phyloP scores from a whole-genome alignment of 352 stramenopile species.

The Pythium utonaiense region DNA sequence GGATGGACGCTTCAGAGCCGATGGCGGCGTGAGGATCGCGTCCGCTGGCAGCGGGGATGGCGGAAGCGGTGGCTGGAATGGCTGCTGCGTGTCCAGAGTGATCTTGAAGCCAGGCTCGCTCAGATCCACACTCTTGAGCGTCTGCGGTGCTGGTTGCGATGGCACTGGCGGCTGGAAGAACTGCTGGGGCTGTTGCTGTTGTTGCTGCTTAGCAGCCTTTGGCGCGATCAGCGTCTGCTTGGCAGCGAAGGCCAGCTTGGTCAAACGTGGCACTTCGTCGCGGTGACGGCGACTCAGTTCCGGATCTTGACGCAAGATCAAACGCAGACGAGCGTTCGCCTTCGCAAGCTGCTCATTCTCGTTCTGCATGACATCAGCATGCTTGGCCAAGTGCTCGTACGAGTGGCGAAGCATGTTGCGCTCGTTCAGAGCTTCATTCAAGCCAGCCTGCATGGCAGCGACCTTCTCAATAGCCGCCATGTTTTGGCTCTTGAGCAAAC shows the following conservation, averaged over 20 bases:
- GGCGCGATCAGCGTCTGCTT: constrained; percentile 53
- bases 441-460: constrained; percentile 64
- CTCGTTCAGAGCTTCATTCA: constrained; percentile 71
- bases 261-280: constrained; percentile 79
- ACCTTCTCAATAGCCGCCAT: constrained; percentile 81
- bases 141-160: constrained; percentile 12
- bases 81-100: constrained; percentile 39
- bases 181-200: constrained; percentile 18
- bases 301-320: constrained; percentile 82
- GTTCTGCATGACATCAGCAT: constrained; percentile 73
- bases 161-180: constrained; percentile 9
- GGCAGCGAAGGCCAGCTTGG: constrained; percentile 68
- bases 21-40: constrained; percentile 22
- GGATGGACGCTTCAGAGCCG: constrained; percentile 53
- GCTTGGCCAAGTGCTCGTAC: constrained; percentile 65
- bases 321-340: constrained; percentile 73
- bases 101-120: constrained; percentile 23
- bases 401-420: constrained; percentile 70
- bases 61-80: constrained; percentile 19
- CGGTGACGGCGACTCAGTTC: constrained; percentile 82
- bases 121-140: constrained; percentile 18
- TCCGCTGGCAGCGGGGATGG: constrained; percentile 24
- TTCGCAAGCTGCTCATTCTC: constrained; percentile 85
- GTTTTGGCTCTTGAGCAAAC: constrained; percentile 80
- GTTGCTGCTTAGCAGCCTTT: constrained; percentile 40